phyloP scores from a whole-genome alignment of 495 filamentous ascomycete genomes.

The Pyrenopolyporus hunteri region DNA sequence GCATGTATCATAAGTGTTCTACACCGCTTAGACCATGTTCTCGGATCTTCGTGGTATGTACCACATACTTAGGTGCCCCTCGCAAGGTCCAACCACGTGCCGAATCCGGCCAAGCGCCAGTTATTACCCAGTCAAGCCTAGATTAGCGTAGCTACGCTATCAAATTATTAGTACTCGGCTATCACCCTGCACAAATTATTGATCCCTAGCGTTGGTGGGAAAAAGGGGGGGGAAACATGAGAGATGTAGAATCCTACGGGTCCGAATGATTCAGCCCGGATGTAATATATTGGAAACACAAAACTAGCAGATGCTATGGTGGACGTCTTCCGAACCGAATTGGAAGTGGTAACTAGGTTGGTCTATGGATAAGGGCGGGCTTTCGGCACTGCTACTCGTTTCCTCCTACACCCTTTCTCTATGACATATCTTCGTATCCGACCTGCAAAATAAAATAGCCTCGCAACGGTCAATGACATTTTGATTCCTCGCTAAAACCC shows the following conservation, averaged over 20 bases:
- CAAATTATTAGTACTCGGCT: neutral
- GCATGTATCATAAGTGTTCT: too few species aligned
- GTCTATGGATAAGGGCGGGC: neutral
- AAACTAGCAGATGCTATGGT: constrained; percentile 15
- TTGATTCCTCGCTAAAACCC: constrained; percentile 26
- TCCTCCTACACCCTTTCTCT: constrained; percentile 1
- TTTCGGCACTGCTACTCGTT: neutral
- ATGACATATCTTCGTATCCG: constrained; percentile 17
- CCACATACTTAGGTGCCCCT: neutral
- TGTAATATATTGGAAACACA: constrained; percentile 18
- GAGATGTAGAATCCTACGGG: neutral
- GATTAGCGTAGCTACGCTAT: neutral
- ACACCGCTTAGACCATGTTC: too few species aligned
- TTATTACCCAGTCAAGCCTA: neutral
- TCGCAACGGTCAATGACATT: constrained; percentile 24
- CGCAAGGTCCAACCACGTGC: too few species aligned
- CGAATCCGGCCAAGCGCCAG: too few species aligned
- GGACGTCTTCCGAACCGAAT: constrained; percentile 6
- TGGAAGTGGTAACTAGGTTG: constrained; percentile 9
- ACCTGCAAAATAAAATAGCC: constrained; percentile 13
- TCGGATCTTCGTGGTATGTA: neutral
- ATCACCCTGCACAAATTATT: constrained; percentile 3
- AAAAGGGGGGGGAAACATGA: neutral
- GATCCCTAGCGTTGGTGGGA: neutral
- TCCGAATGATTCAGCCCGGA: neutral